Base-by-base conservation (phyloP, 345 rosid species). In the Physaria fendleri region DNA sequence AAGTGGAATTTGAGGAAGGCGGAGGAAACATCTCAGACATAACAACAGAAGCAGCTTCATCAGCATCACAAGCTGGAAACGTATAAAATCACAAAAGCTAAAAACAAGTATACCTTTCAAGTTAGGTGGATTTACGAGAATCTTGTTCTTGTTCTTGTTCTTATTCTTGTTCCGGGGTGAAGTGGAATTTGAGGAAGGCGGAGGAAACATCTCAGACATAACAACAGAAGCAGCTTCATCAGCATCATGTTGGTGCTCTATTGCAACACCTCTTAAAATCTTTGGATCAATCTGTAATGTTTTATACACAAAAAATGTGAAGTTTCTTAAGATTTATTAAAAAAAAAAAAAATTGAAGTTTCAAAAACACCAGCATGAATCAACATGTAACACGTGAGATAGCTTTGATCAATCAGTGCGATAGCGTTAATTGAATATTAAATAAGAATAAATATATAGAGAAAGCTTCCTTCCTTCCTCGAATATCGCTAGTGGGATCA, bases 181-280 rank as follows among this genome's bases (percentile, higher is more conserved):
- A 13, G 39, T 33, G 5, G 72, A 50, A 3, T 5, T 45, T 12
- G 56, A 59, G 3, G 76, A 39, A 66, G 79, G 30, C 25, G 3
- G 29, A 71, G 95, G 86, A 58, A 78, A 73, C 61, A 84, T 55
- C 58, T 86, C 92, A 0, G 81, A 62, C 2, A 90, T 73, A 69
- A 86, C 81, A 37, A 61, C 59, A 65, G 79, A 85, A 0, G 75
- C 97, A 27, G 97, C 95, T 1, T 69, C 59, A 65, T 86, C 79
- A 0, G 73, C 73, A 71, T 86, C 81, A 39, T 78, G 73, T 8
- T 77, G 53, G 46, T 90, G 78, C 67, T 87, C 93, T 49, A 82
- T 78, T 22, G 97, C 95, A 69, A 82, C 78, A 68, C 88, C 85
- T 79, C 73, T 87, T 70, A 90, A 62, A 25, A 81, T 24, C 22